Evolutionary conservation across 805 yeast genomes (phyloP), one percentile per base, ranked within the genome.

Genomic region (Candida yuanshanica): DNA sequence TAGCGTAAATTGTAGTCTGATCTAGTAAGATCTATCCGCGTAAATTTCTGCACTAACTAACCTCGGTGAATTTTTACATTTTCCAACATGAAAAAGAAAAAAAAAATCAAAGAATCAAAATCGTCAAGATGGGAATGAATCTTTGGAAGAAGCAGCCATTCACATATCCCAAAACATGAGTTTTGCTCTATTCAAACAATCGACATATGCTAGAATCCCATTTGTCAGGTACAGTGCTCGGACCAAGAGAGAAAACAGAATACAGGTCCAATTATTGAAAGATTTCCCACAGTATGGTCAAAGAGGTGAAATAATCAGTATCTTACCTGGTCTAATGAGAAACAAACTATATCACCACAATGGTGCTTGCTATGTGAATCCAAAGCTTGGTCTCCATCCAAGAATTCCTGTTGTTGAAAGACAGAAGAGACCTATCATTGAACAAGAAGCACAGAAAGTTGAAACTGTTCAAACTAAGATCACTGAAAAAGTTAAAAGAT

Each of bases 271-370:
- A 65, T 66, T 88, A n/a, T 68, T 86, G 45, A 73, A 69, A 53
- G 85, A 85, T 53, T 72, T 77, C 55, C 75, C 79, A 23, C 72
- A 72, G 12, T 62, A 81, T 42, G 95, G 95, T 17, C 65, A 65
- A 18, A 67, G 65, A 45, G 96, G 96, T 26, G 83, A 89, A 64
- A 71, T 89, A 34, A 70, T 83, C 22, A 67, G 74, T 26, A 96
- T 89, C 16, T 72, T 77, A 47, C 89, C 95, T 23, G 84, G 88
- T 18, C 69, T 76, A 47, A 89, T 89, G 96, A 77, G 91, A 56
- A 86, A 85, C 63, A 75, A 66, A 51, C 71, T 89, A 42, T 87
- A 87, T 53, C 75, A 77, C 33, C 53, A 68, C 45, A 81, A 85
- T 53, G 84, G 87, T 34, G 96, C 96, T 4, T 73, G 77, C 16